Conservation (phyloP, 2,329 filamentous ascomycete genomes). For the Penicillium griseofulvum region DNA sequence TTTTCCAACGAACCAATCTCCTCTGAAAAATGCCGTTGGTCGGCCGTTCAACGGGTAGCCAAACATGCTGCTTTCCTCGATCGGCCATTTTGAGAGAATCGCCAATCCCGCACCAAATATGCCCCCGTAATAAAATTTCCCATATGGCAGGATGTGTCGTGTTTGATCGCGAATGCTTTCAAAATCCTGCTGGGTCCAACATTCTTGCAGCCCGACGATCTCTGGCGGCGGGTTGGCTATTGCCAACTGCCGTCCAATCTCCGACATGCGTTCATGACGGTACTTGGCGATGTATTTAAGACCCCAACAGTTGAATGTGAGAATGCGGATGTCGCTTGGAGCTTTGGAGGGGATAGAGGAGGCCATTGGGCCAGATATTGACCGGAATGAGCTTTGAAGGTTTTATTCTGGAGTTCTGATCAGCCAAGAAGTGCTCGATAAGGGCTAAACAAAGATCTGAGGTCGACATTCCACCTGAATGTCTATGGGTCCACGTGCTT, state of each 20-base stretch:
- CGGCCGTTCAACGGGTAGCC: slow-evolving; percentile 88
- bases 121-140: slow-evolving; percentile 88
- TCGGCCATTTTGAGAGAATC: slow-evolving; percentile 88
- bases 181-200: slow-evolving; percentile 87
- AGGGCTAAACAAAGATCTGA: neutral
- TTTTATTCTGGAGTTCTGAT: neutral
- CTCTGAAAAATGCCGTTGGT: slow-evolving; percentile 88
- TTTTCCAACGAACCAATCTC: slow-evolving; percentile 96
- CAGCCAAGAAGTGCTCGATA: neutral
- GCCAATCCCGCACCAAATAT: slow-evolving; percentile 86
- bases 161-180: slow-evolving; percentile 71
- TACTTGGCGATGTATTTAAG: slow-evolving; percentile 80
- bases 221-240: slow-evolving; percentile 66
- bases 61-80: slow-evolving; percentile 83
- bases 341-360: slow-evolving; percentile 31
- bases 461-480: neutral
- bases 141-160: slow-evolving; percentile 73
- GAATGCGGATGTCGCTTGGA: slow-evolving; percentile 65
- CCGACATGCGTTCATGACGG: slow-evolving; percentile 71
- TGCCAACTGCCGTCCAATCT: slow-evolving; percentile 81
- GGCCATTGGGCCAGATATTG: slow-evolving; percentile 15
- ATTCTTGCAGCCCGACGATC: slow-evolving; percentile 93
- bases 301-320: slow-evolving; percentile 97
- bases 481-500: neutral
- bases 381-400: neutral